Conservation (phyloP, 495 filamentous ascomycete genomes). For the Penicillium diatomitis region DNA sequence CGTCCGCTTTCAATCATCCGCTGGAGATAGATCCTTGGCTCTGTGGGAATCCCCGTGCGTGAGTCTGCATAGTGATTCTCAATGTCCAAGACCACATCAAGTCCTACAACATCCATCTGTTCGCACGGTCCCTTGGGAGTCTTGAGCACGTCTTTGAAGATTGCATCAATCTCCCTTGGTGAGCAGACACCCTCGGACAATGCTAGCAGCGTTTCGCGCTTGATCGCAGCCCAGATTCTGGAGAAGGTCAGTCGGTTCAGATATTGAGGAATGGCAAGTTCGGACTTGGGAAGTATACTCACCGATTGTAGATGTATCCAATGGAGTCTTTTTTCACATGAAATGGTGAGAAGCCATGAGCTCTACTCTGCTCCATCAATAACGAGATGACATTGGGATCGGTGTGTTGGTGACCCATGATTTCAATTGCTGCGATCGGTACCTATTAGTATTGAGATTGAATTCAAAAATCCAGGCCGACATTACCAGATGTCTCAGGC, state of each 20-base stretch:
- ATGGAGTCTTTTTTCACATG: slow-evolving; percentile 25
- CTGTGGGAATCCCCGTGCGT: slow-evolving; percentile 12
- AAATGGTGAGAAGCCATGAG: slow-evolving; percentile 30
- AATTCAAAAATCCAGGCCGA: neutral
- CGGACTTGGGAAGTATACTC: neutral
- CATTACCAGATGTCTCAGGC: slow-evolving; percentile 27
- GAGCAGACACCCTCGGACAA: slow-evolving; percentile 24
- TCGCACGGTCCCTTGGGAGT: slow-evolving; percentile 30
- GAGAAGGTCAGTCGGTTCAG: neutral
- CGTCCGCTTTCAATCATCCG: slow-evolving; percentile 18
- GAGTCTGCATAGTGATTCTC: slow-evolving; percentile 29
- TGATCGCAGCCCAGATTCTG: slow-evolving; percentile 36
- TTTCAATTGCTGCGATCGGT: slow-evolving; percentile 22
- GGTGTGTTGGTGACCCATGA: slow-evolving; percentile 28
- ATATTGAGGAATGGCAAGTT: no score
- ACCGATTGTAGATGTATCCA: slow-evolving; percentile 36
- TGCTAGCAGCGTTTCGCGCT: slow-evolving; percentile 26
- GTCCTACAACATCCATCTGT: slow-evolving; percentile 33
- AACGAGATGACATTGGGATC: slow-evolving; percentile 16
- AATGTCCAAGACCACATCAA: slow-evolving; percentile 31
- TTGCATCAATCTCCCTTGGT: slow-evolving; percentile 27
- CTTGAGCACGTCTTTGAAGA: slow-evolving; percentile 30
- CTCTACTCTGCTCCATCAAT: slow-evolving; percentile 15
- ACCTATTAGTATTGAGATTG: neutral
- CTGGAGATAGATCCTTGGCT: slow-evolving; percentile 14